Percentiles rank a stretch among this genome's conserved stretches.
These are phyloP conservation scores for Ustilago hordei DNA, from an alignment of 1,284 basidiomycete genomes.

Conservation along the genomic window DNA sequence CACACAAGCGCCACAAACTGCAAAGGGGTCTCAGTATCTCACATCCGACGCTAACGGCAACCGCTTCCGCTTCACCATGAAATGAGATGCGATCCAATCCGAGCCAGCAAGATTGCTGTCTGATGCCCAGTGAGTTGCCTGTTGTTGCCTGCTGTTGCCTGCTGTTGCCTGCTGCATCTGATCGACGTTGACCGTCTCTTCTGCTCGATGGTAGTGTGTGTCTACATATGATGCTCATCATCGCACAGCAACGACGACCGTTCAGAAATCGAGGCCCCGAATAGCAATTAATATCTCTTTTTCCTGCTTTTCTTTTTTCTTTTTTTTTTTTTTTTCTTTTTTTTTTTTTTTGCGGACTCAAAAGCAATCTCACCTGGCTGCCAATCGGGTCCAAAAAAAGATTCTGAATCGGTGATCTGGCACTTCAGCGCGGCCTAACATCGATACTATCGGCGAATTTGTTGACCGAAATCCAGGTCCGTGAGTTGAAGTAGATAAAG, in stretches of 20 bases:
- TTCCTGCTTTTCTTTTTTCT: not conserved
- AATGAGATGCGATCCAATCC: not conserved
- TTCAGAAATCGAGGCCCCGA: not conserved
- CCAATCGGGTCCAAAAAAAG: not conserved
- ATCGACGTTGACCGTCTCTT: not conserved
- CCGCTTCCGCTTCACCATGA: not conserved
- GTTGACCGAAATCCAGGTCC: conserved; percentile 3
- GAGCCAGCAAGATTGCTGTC: not conserved
- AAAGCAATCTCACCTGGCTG: not conserved
- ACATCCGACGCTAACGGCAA: too few relatives aligned
- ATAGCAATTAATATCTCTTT: not conserved
- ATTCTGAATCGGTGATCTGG: not conserved
- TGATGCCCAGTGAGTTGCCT: not conserved
- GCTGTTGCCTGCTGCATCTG: not conserved
- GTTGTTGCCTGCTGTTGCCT: too few relatives aligned
- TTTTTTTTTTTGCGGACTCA: too few relatives aligned
- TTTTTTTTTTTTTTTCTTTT: not conserved
- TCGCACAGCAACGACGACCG: conserved; percentile 4
- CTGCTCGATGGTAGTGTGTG: too few relatives aligned
- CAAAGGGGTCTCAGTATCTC: not conserved
- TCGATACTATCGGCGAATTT: not conserved
- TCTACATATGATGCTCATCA: not conserved
- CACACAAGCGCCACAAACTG: not conserved
- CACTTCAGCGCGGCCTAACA: not conserved
- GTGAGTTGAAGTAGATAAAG: too few relatives aligned